Evolutionary conservation across 1,284 basidiomycete genomes (phyloP).

Genomic region (Chondrostereum purpureum): DNA sequence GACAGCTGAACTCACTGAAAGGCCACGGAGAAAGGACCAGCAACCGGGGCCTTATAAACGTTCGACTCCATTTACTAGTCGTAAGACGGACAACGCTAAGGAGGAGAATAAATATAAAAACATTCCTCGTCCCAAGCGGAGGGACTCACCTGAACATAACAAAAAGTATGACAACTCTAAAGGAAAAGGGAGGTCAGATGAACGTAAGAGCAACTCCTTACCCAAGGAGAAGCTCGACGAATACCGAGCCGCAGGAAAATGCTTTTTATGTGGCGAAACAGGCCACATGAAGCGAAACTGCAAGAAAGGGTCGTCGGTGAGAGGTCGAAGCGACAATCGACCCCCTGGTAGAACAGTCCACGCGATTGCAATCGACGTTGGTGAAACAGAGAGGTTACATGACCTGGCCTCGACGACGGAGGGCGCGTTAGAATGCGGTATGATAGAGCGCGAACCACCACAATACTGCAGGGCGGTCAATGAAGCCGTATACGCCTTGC

Average conservation of each 20-base stretch:
- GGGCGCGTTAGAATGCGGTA: too few relatives aligned
- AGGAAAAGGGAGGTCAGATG: too few relatives aligned
- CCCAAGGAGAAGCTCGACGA: too few relatives aligned
- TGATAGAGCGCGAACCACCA: too few relatives aligned
- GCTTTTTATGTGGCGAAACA: slow-evolving; percentile 14
- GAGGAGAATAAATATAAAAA: background rate
- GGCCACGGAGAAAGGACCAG: too few relatives aligned
- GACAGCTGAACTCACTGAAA: slow-evolving; percentile 12
- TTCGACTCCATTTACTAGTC: slow-evolving; percentile 1
- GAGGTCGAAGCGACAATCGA: too few relatives aligned
- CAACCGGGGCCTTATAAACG: background rate
- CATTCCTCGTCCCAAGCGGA: background rate
- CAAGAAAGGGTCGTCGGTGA: too few relatives aligned
- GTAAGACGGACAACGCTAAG: background rate
- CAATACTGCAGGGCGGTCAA: too few relatives aligned
- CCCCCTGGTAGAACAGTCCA: too few relatives aligned
- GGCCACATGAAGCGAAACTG: slow-evolving; percentile 15
- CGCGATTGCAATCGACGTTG: background rate
- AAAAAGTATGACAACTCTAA: background rate
- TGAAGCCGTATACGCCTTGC: too few relatives aligned
- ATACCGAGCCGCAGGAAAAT: slow-evolving; percentile 9
- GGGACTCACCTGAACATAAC: background rate
- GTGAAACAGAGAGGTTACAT: background rate
- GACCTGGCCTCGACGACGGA: background rate
- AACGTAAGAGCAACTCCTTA: too few relatives aligned